Conservation (phyloP, 306 rosid genomes). For the Cercis canadensis region DNA sequence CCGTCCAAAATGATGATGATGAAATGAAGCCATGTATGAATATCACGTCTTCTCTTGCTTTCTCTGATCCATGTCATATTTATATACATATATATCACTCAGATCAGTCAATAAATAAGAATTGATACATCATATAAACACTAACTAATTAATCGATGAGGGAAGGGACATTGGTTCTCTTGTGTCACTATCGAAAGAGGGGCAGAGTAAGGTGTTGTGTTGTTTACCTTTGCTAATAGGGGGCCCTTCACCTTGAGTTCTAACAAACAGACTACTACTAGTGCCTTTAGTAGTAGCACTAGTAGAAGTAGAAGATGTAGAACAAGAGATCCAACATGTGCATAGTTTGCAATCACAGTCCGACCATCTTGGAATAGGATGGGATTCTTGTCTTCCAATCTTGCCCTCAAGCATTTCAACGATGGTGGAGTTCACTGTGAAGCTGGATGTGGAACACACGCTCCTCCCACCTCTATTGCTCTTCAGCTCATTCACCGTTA, state of each 20-base stretch:
- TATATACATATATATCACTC: too few species aligned
- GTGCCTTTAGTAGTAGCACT: slow-evolving; percentile 28
- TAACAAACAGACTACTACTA: slow-evolving; percentile 56
- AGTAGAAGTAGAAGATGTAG: neutral
- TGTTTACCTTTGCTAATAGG: slow-evolving; percentile 44
- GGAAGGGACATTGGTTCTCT: too few species aligned
- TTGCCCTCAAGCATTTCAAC: slow-evolving; percentile 86
- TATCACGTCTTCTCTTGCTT: slow-evolving; percentile 64
- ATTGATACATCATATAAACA: too few species aligned
- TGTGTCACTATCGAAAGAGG: too few species aligned
- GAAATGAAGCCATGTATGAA: slow-evolving; percentile 97
- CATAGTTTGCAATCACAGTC: slow-evolving; percentile 86
- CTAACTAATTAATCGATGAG: too few species aligned
- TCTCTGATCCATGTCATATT: slow-evolving; percentile 36
- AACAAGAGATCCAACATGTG: slow-evolving; percentile 63
- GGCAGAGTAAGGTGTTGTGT: too few species aligned
- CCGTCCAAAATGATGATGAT: slow-evolving; percentile 90
- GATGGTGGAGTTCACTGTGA: slow-evolving; percentile 64
- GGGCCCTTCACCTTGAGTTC: slow-evolving; percentile 58
- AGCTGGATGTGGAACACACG: slow-evolving; percentile 33
- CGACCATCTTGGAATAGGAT: slow-evolving; percentile 82
- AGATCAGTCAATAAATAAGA: too few species aligned
- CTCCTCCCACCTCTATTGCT: slow-evolving; percentile 46
- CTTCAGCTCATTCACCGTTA: slow-evolving; percentile 52
- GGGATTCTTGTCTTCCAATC: slow-evolving; percentile 45